Conservation (phyloP, 2,329 filamentous ascomycete genomes). For the Neocucurbitaria cava region DNA sequence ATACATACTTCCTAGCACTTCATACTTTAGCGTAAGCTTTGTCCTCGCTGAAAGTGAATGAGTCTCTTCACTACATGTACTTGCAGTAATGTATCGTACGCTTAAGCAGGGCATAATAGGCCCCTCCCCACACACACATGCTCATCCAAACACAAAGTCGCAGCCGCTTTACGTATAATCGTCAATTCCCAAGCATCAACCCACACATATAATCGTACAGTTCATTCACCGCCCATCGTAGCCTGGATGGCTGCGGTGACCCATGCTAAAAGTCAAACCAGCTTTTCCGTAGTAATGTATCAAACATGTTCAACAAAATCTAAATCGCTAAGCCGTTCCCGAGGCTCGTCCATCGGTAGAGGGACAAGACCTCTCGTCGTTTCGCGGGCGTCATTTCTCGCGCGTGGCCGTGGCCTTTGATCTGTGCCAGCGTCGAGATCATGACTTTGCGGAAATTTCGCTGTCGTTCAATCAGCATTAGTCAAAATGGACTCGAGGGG, state of each 20-base stretch:
- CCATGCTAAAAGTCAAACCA: not conserved
- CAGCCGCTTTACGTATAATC: not conserved
- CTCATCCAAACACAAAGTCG: not conserved
- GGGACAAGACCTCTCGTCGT: slow-evolving; percentile 58
- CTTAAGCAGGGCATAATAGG: not conserved
- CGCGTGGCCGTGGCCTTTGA: slow-evolving; percentile 45
- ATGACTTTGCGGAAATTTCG: slow-evolving; percentile 64
- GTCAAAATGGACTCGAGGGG: not conserved
- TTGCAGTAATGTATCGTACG: not conserved
- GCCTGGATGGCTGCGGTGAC: not conserved
- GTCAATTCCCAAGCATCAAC: not conserved
- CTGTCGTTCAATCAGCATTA: slow-evolving; percentile 35
- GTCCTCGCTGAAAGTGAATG: too few species aligned
- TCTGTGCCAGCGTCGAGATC: slow-evolving; percentile 49
- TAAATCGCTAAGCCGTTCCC: slow-evolving; percentile 50
- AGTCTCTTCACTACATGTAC: too few species aligned
- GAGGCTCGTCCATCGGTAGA: slow-evolving; percentile 61
- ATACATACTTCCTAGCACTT: too few species aligned
- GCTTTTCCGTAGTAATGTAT: not conserved
- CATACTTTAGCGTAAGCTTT: too few species aligned
- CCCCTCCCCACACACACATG: not conserved
- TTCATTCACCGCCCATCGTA: not conserved
- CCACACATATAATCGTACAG: not conserved
- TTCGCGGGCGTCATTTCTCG: slow-evolving; percentile 48
- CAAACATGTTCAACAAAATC: not conserved